Conservation (phyloP, 352 stramenopile species). For the Thraustotheca clavata region DNA sequence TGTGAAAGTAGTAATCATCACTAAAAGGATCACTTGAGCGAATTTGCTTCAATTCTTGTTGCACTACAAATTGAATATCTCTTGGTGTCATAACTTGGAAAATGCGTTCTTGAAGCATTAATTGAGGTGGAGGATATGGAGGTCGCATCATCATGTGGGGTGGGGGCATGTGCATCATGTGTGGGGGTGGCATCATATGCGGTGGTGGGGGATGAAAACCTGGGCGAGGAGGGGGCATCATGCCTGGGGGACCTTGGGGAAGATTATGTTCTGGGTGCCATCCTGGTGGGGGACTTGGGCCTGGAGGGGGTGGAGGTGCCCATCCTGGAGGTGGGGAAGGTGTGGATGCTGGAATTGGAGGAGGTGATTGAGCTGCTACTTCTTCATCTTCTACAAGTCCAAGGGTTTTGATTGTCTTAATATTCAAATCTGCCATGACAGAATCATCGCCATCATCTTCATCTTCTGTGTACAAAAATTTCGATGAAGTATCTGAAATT, state of each 20-base stretch:
- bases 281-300: conserved; percentile 32
- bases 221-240: not conserved
- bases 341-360: conserved; percentile 18
- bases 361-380: not conserved
- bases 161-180: conserved; percentile 11
- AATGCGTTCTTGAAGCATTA: conserved; percentile 9
- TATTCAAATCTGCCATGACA: conserved; percentile 2
- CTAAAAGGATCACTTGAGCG: conserved; percentile 81
- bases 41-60: conserved; percentile 81
- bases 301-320: conserved; percentile 24
- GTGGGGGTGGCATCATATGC: conserved; percentile 5
- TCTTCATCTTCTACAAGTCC: conserved; percentile 67
- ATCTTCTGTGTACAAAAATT: conserved; percentile 17
- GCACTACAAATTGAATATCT: conserved; percentile 78
- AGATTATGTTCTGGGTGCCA: not conserved
- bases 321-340: conserved; percentile 26
- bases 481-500: not conserved
- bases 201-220: not conserved
- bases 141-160: conserved; percentile 20
- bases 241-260: conserved; percentile 10
- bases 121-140: conserved; percentile 19
- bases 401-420: conserved; percentile 30
- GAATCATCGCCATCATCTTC: conserved; percentile 13
- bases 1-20: conserved; percentile 86
- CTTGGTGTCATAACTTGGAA: conserved; percentile 84